Evolutionary conservation across 192 early-diverging fungal genomes (phyloP), one percentile per base, ranked within the genome.

Genomic region (Dissophora globulifera): DNA sequence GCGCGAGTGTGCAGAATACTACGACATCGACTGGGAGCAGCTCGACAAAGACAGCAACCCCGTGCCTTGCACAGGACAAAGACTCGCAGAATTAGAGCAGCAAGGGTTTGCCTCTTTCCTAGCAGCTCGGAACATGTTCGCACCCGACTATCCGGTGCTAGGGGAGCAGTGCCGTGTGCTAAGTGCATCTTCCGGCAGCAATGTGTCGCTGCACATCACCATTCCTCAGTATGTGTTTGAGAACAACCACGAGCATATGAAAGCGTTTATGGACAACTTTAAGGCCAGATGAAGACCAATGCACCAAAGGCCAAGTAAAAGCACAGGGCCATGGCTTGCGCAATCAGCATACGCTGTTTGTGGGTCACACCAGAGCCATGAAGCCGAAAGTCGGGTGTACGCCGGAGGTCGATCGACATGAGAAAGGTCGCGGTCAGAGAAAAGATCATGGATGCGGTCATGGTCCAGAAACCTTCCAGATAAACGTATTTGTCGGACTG

Each of bases 361-460:
- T 65, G 71, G 7, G 71, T 75, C 25, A 75, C 71, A 3, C 71
- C 71, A 15, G 60, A 63, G 2, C 71, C 71, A n/a, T 60, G 71
- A 8, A 66, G 35, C 25, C 71, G 54, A 31, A 75, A 75, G 22
- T 66, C 25, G 1, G 71, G 62, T n/a, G 71, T 75, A 10, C 50
- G 30, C 25, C 60, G 57, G 4, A 75, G 43, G n/a, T 75, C 71
- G 15, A 75, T 60, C 1, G 71, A 60, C 42, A 75, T 75, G 40
- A 75, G 56, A 3, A 60, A 19, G 2, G 71, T 75, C 4, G 71
- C 62, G 1, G 57, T 45, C 12, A 75, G 29, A 6, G 62, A 66
- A 22, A 75, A 65, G 3, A 65, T 15, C 31, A 59, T 75, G 13
- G 62, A 58, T 15, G 71, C 62, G 2, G 66, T 53, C 71, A 75